phyloP scores from a whole-genome alignment of 2,329 filamentous ascomycete genomes.

The Pseudogymnoascus sp. region DNA sequence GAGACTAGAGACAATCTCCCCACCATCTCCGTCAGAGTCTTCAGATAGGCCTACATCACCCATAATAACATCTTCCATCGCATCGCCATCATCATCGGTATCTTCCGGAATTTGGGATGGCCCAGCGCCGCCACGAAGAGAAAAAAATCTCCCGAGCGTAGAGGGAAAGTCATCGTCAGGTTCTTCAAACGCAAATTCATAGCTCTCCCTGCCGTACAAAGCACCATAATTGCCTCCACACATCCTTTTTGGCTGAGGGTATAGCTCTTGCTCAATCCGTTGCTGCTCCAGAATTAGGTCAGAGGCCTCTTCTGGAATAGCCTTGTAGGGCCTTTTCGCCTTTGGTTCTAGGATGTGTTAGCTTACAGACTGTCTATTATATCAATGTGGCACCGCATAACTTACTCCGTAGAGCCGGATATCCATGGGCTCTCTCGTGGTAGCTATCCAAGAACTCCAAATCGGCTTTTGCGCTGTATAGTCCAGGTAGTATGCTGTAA shows the following conservation, averaged over 20 bases:
- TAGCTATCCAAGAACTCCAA: constrained; percentile 25
- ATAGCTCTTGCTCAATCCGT: background rate
- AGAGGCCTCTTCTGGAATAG: background rate
- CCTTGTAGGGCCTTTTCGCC: background rate
- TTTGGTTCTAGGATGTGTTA: background rate
- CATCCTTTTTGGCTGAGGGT: background rate
- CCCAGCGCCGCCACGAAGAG: background rate
- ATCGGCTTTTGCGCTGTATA: constrained; percentile 21
- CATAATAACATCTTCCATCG: background rate
- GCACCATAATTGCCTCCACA: background rate
- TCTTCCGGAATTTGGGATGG: background rate
- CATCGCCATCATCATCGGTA: background rate
- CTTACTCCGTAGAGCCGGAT: constrained; percentile 22
- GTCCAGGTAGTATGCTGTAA: constrained; percentile 15
- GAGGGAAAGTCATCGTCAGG: background rate
- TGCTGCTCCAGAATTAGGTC: background rate
- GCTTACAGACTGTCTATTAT: background rate
- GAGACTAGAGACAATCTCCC: background rate
- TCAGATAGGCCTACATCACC: background rate
- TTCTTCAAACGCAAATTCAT: background rate
- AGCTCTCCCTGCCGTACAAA: background rate
- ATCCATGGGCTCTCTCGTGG: constrained; percentile 21
- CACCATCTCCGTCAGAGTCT: background rate
- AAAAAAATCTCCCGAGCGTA: background rate
- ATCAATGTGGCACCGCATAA: background rate